These are phyloP conservation scores for Endotrypanum monterogeii DNA, from an alignment of 208 protist genomes.

Conservation along the genomic window DNA sequence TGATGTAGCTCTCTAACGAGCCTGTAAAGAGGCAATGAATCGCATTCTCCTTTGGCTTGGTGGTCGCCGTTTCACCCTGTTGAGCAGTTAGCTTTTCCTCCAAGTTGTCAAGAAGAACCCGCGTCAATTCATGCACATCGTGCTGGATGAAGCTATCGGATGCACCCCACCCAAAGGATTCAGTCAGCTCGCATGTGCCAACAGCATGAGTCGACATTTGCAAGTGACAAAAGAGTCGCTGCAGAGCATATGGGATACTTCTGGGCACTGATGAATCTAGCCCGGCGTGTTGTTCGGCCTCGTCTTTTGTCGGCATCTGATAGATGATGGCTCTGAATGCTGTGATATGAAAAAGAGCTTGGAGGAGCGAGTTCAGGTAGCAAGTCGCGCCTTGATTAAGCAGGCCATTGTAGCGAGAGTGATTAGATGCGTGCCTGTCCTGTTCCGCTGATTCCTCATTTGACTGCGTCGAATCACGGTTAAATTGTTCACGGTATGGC, in stretches of 20 bases:
- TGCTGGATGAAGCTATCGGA: slow-evolving; percentile 93
- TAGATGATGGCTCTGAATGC: slow-evolving; percentile 88
- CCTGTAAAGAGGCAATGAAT: slow-evolving; percentile 82
- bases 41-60: slow-evolving; percentile 46
- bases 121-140: slow-evolving; percentile 91
- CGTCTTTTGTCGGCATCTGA: slow-evolving; percentile 88
- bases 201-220: slow-evolving; percentile 66
- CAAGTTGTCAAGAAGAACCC: slow-evolving; percentile 86
- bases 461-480: not conserved
- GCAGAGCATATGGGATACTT: slow-evolving; percentile 90
- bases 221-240: slow-evolving; percentile 88
- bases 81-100: slow-evolving; percentile 72
- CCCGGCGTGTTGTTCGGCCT: slow-evolving; percentile 45
- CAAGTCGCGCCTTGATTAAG: slow-evolving; percentile 93
- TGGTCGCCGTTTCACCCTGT: slow-evolving; percentile 7
- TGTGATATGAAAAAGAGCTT: slow-evolving; percentile 89
- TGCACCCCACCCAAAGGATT: slow-evolving; percentile 92
- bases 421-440: slow-evolving; percentile 12
- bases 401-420: slow-evolving; percentile 74
- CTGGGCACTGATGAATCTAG: slow-evolving; percentile 36
- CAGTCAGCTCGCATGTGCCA: slow-evolving; percentile 89
- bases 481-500: slow-evolving; percentile 40
- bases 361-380: slow-evolving; percentile 92
- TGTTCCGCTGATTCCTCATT: slow-evolving; percentile 18
- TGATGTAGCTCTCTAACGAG: slow-evolving; percentile 79